Conservation (phyloP, 1,139 yeast genomes). For the Candida sp. region DNA sequence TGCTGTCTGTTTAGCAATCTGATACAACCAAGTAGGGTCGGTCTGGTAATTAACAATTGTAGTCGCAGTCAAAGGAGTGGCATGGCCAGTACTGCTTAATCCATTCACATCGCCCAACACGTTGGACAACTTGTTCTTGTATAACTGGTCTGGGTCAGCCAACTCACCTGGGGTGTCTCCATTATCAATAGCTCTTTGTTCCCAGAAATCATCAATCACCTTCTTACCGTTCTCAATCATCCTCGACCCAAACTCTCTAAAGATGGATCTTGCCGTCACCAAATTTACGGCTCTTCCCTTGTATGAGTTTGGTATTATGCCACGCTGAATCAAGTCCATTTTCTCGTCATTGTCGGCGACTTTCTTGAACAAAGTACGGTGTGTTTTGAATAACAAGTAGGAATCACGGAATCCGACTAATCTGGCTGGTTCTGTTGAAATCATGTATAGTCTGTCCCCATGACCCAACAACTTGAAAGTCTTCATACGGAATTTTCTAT, state of each 20-base stretch:
- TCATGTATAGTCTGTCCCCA: conserved; percentile 81
- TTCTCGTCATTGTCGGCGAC: conserved; percentile 81
- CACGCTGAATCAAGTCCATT: conserved; percentile 80
- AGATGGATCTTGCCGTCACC: conserved; percentile 90
- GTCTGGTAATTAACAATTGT: conserved; percentile 51
- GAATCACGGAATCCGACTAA: conserved; percentile 96
- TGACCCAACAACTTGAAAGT: conserved; percentile 79
- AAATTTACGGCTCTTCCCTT: conserved; percentile 90
- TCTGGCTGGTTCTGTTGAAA: conserved; percentile 96
- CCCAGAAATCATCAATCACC: conserved; percentile 91
- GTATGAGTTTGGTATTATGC: conserved; percentile 86
- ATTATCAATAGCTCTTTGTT: conserved; percentile 64
- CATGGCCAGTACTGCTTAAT: conserved; percentile 20
- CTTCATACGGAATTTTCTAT: conserved; percentile 79
- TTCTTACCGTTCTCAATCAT: conserved; percentile 81
- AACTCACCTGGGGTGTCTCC: conserved; percentile 83
- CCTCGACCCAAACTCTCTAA: conserved; percentile 91
- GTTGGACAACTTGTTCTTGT: conserved; percentile 22
- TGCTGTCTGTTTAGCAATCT: conserved; percentile 79
- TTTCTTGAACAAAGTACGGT: conserved; percentile 71
- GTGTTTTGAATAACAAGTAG: conserved; percentile 87
- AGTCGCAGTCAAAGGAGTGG: conserved; percentile 43
- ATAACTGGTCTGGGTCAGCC: conserved; percentile 72
- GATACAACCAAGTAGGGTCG: conserved; percentile 86
- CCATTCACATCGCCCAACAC: conserved; percentile 21